phyloP scores from a whole-genome alignment of 371 early-diverging fungal genomes.

The Mortierella sp. region DNA sequence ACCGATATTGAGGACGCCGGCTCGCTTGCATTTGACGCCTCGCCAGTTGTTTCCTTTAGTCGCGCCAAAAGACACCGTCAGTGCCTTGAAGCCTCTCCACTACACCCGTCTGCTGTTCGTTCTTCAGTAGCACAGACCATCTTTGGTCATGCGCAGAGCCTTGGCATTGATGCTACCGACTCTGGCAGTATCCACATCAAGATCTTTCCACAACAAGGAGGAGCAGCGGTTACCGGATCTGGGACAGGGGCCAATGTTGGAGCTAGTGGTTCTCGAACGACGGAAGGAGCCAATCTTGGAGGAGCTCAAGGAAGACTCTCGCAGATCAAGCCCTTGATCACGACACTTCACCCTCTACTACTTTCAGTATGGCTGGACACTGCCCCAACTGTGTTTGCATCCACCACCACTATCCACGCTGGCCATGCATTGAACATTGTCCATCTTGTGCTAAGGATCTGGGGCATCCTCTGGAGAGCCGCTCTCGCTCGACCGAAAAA shows the following conservation, averaged over 20 bases:
- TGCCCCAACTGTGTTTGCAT: constrained; percentile 70
- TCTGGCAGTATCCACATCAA: constrained; percentile 26
- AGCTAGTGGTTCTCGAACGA: constrained; percentile 19
- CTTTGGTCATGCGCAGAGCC: constrained; percentile 15
- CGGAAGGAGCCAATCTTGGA: constrained; percentile 25
- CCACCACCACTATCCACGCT: constrained; percentile 36
- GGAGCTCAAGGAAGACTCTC: constrained; percentile 35
- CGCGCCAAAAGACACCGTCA: constrained; percentile 21
- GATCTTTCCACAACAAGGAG: constrained; percentile 44
- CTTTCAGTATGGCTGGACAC: constrained; percentile 80
- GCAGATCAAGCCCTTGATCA: constrained; percentile 57
- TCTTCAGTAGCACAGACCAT: constrained; percentile 24
- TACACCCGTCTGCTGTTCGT: constrained; percentile 22
- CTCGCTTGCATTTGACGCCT: constrained; percentile 3
- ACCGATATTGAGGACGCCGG: neutral
- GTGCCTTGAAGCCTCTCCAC: constrained; percentile 20
- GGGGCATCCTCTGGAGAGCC: constrained; percentile 75
- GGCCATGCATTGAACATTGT: constrained; percentile 63
- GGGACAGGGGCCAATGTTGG: constrained; percentile 33
- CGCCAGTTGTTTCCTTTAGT: constrained; percentile 38
- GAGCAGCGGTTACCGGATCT: constrained; percentile 31
- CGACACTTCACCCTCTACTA: constrained; percentile 70
- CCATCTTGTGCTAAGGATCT: constrained; percentile 62
- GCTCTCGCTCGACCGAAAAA: constrained; percentile 54
- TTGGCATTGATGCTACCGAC: constrained; percentile 3